Base-by-base conservation (phyloP, 306 rosid species). In the Prunus padus region DNA sequence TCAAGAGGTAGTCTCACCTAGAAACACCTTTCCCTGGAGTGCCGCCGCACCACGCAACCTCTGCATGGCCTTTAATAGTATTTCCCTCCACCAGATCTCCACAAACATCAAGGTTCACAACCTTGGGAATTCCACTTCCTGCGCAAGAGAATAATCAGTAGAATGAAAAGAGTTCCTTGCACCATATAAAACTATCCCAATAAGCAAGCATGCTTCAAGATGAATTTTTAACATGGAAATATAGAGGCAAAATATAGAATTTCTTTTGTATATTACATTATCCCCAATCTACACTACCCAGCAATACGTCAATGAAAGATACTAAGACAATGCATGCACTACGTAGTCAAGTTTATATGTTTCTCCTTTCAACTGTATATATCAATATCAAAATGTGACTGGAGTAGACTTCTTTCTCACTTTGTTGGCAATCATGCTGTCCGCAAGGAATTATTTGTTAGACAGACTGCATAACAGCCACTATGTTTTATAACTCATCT, bases 21-120 rank as follows among this genome's bases (percentile, higher is more conserved):
- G 98, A 84, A 81, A 95, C 98, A 77, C 99, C 87, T 79, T 90
- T 95, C 76, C 93, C 98, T 64, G 96, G 99, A 49, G 93, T 89
- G 69, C 98, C 99, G 33, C 99, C 99, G 60, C 99, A 92, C 99
- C 99, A 95, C 11, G 99, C 99, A 67, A 95, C 84, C 82, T 83
- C 82, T 56, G 97, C 91, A 79, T 69, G 80, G 80, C 99, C 99
- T 82, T 73, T 91, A 68, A 95, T 77, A 60, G 76, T 77, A 80
- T 82, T 86, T 80, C 99, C 99, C 84, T 95, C 99, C 75, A 89
- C 83, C 62, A 90, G 89, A 77, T 92, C 97, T 73, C 99, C 99
- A 2, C 12, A 76, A 75, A 95, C 93, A 84, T 90, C 96, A 82
- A 95, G 97, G 71, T 72, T 88, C 79, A 90, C 81, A 75, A 90